Evolutionary conservation across 2,329 filamentous ascomycete species (phyloP), one percentile per base, ranked within the genome.

Genomic region (Aspergillus sp.): DNA sequence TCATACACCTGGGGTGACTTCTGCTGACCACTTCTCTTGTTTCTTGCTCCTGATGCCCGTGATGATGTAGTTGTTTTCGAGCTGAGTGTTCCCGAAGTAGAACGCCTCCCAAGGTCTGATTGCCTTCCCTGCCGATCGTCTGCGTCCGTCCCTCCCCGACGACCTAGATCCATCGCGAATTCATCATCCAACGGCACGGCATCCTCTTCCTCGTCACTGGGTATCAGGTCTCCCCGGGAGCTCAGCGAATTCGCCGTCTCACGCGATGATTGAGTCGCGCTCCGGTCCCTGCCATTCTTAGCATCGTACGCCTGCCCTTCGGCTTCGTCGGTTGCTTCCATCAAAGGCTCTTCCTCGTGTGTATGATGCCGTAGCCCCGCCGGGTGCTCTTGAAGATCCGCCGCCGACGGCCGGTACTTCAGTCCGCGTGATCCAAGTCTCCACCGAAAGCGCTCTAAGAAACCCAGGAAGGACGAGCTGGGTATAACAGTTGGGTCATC

Each of bases 141-240:
- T 11, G 66, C 65, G 26, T 64, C 65, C 17, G 66, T 55, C 3
- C 63, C 63, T 1, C 71, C 73, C 43, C 81, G 76, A 32, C 82
- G 75, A 39, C 86, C 80, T 40, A 95, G 68, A 3, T 79, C 77
- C 55, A 93, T 79, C 2, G 86, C 84, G 47, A 96, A 93, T 51
- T 95, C 88, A 52, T 95, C 89, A 48, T 89, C 85, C 12, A 96
- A 64, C 8, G 86, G 84, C n/a, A 94, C 76, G 1, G 89, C 89
- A 59, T 96, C 89, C 55, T 93, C 88, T 42, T 93, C 86, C 33
- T 88, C 86, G 49, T 93, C 86, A 48, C 86, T 94, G 0, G 86
- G 86, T 45, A 95, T 91, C 8, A 96, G 66, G 60, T 96, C 89
- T 2, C 86, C 86, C 29, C 89, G 71, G 8, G 86, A 94, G 48